These are phyloP conservation scores for Protostelium mycophagum DNA, from an alignment of 78 protist genomes.

Conservation along the genomic window DNA sequence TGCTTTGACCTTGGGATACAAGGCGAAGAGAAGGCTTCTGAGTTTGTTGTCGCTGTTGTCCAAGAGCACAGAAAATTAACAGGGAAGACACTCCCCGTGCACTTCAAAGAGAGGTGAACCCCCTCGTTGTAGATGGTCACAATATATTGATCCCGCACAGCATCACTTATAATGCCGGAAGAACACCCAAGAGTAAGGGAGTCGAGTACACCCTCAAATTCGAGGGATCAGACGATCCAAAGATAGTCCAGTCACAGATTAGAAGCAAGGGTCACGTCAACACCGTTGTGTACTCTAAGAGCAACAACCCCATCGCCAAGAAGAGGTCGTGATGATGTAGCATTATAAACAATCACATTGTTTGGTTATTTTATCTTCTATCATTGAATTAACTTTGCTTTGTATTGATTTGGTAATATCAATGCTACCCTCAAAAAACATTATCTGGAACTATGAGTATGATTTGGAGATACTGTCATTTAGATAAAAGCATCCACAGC, in stretches of 20 bases:
- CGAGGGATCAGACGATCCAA: not conserved
- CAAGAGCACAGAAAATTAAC: constrained; percentile 41
- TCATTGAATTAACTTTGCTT: too few species aligned
- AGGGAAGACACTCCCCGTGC: constrained; percentile 21
- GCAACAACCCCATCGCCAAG: not conserved
- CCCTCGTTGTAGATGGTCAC: too few species aligned
- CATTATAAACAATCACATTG: not conserved
- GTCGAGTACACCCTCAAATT: not conserved
- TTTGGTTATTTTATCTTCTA: too few species aligned
- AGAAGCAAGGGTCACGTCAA: not conserved
- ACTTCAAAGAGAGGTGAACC: constrained; percentile 12
- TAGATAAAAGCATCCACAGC: too few species aligned
- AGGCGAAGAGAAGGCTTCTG: constrained; percentile 56
- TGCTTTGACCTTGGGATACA: constrained; percentile 48
- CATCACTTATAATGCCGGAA: not conserved
- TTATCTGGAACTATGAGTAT: too few species aligned
- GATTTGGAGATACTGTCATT: too few species aligned
- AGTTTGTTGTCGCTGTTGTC: constrained; percentile 38
- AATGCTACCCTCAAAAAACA: too few species aligned
- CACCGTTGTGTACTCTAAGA: not conserved
- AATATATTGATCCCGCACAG: too few species aligned
- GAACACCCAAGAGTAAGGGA: not conserved
- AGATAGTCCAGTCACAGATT: not conserved
- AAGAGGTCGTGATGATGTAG: not conserved
- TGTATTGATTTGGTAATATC: too few species aligned